These are phyloP conservation scores for Scytalidium sp. DNA, from an alignment of 2,329 filamentous ascomycete genomes.

Conservation along the genomic window DNA sequence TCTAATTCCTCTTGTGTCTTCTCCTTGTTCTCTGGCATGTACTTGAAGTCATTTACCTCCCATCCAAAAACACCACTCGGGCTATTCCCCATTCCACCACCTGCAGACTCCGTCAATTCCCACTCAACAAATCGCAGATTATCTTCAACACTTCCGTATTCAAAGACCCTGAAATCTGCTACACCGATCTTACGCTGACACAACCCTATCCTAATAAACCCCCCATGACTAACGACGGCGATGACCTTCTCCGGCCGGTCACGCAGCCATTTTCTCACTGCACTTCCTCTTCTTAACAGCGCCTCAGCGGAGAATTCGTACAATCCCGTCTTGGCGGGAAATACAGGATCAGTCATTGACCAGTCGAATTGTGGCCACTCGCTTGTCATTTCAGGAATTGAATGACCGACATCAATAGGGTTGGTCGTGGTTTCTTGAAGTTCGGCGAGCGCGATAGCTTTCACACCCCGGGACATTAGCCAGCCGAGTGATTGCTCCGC, in stretches of 20 bases:
- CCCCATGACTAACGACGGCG: slow-evolving; percentile 27
- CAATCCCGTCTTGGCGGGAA: slow-evolving; percentile 24
- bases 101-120: slow-evolving; percentile 24
- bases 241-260: slow-evolving; percentile 28
- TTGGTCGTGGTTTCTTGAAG: slow-evolving; percentile 29
- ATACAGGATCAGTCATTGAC: slow-evolving; percentile 25
- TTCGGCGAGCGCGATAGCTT: slow-evolving; percentile 23
- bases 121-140: slow-evolving; percentile 19
- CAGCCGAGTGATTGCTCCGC: slow-evolving; percentile 25
- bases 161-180: slow-evolving; percentile 29
- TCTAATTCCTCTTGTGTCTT: too few species aligned
- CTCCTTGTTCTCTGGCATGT: too few species aligned
- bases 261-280: slow-evolving; percentile 23
- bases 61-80: slow-evolving; percentile 13
- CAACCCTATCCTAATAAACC: slow-evolving; percentile 24
- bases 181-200: slow-evolving; percentile 23
- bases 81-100: slow-evolving; percentile 27
- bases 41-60: not conserved
- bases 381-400: slow-evolving; percentile 19
- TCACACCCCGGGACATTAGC: slow-evolving; percentile 25
- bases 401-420: slow-evolving; percentile 27
- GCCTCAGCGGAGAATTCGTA: slow-evolving; percentile 23
- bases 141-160: not conserved
- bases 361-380: slow-evolving; percentile 31
- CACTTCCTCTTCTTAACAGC: slow-evolving; percentile 20